phyloP scores from a whole-genome alignment of 1,139 yeast genomes.

The Ogataea hybrid region DNA sequence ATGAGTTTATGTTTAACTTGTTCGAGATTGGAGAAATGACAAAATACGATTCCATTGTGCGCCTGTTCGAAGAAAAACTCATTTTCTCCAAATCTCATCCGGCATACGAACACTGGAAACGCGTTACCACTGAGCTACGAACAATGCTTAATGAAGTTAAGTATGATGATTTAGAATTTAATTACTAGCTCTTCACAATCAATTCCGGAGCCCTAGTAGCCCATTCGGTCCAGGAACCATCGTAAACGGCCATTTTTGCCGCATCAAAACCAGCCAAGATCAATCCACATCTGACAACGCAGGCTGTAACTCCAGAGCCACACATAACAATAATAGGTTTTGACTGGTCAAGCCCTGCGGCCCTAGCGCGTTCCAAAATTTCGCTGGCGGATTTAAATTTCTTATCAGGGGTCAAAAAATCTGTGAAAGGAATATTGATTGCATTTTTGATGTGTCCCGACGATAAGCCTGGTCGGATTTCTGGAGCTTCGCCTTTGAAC shows the following conservation, averaged over 20 bases:
- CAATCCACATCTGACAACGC: slow-evolving; percentile 71
- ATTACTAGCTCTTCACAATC: slow-evolving; percentile 22
- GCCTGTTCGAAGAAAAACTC: slow-evolving; percentile 15
- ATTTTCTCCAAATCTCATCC: neutral
- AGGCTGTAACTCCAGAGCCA: slow-evolving; percentile 95
- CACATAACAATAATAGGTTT: slow-evolving; percentile 83
- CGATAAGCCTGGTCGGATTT: slow-evolving; percentile 82
- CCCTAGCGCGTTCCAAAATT: slow-evolving; percentile 43
- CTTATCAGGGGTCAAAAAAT: slow-evolving; percentile 51
- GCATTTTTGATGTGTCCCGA: slow-evolving; percentile 91
- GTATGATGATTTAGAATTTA: slow-evolving; percentile 20
- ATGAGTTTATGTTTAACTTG: slow-evolving; percentile 27
- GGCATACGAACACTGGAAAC: slow-evolving; percentile 23
- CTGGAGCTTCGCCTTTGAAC: slow-evolving; percentile 76
- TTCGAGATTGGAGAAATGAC: slow-evolving; percentile 19
- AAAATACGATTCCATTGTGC: slow-evolving; percentile 15
- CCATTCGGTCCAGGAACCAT: slow-evolving; percentile 85
- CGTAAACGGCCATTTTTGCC: slow-evolving; percentile 66
- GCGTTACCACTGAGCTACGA: slow-evolving; percentile 15
- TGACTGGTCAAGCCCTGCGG: slow-evolving; percentile 38
- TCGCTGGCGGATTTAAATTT: slow-evolving; percentile 49
- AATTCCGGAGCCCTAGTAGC: slow-evolving; percentile 32
- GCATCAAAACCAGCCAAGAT: slow-evolving; percentile 52
- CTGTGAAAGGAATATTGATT: slow-evolving; percentile 69
- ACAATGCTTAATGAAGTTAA: slow-evolving; percentile 19